Percentiles rank a stretch among this genome's conserved stretches.
Conservation (phyloP, 805 yeast genomes). For the Teunomyces panamensis region DNA sequence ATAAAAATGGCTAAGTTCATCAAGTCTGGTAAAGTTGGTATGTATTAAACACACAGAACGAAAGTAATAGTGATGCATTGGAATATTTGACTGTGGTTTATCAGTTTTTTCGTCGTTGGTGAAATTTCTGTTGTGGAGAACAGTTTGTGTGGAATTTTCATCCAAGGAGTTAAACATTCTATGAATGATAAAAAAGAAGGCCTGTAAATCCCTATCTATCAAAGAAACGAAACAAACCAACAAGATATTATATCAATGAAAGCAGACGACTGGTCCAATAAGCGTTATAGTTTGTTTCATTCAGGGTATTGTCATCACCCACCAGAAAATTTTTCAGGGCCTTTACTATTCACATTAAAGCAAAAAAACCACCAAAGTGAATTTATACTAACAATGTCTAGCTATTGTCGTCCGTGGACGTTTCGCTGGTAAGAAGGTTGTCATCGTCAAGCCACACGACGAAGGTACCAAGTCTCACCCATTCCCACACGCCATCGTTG, state of each 20-base stretch:
- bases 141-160: not conserved
- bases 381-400: slow-evolving; percentile 26
- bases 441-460: slow-evolving; percentile 96
- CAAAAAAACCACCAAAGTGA: not conserved
- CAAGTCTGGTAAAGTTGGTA: slow-evolving; percentile 99
- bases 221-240: too few relatives aligned
- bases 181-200: too few relatives aligned
- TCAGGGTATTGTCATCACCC: too few relatives aligned
- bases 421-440: slow-evolving; percentile 99
- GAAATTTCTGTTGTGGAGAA: not conserved
- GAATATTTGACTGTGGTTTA: not conserved
- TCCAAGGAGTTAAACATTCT: too few relatives aligned
- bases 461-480: slow-evolving; percentile 99
- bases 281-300: too few relatives aligned
- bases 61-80: not conserved
- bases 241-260: too few relatives aligned
- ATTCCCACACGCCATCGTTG: slow-evolving; percentile 99
- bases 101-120: not conserved
- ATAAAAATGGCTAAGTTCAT: slow-evolving; percentile 93
- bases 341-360: not conserved
- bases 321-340: slow-evolving; percentile 1
- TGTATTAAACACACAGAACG: slow-evolving; percentile 40
- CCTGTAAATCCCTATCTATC: too few relatives aligned
- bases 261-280: too few relatives aligned
- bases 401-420: slow-evolving; percentile 99